phyloP scores from a whole-genome alignment of 2,329 filamentous ascomycete genomes.

The Fusarium sp. region DNA sequence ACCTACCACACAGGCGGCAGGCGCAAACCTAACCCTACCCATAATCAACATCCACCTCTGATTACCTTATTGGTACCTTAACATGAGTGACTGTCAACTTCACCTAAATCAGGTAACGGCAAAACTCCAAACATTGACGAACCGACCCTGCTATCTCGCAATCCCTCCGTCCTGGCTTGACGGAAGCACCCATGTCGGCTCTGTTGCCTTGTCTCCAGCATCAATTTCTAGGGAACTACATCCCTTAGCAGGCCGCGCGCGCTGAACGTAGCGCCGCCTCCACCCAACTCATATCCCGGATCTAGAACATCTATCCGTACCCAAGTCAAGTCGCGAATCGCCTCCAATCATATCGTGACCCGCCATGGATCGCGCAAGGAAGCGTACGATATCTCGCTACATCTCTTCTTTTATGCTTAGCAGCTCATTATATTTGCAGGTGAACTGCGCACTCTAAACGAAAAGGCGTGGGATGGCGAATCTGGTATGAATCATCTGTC shows the following conservation, averaged over 20 bases:
- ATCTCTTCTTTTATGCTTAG: not conserved
- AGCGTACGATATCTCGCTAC: slow-evolving; percentile 62
- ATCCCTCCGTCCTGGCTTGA: slow-evolving; percentile 46
- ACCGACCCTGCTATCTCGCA: slow-evolving; percentile 39
- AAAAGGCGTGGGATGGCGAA: slow-evolving; percentile 89
- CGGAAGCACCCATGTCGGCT: slow-evolving; percentile 58
- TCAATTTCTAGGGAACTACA: slow-evolving; percentile 55
- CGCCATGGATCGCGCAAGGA: slow-evolving; percentile 74
- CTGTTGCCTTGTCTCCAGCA: slow-evolving; percentile 53
- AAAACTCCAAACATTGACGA: slow-evolving; percentile 33
- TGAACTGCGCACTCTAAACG: slow-evolving; percentile 90
- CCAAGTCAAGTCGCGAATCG: slow-evolving; percentile 47
- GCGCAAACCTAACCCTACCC: slow-evolving; percentile 16
- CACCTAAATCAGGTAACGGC: slow-evolving; percentile 40
- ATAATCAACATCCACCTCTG: slow-evolving; percentile 29
- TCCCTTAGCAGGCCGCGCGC: slow-evolving; percentile 59
- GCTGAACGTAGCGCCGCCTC: slow-evolving; percentile 63
- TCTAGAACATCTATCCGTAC: slow-evolving; percentile 25
- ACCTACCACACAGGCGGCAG: slow-evolving; percentile 4
- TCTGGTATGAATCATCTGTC: slow-evolving; percentile 69
- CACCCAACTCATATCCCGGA: slow-evolving; percentile 33
- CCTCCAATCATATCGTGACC: slow-evolving; percentile 52
- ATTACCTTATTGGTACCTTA: slow-evolving; percentile 14
- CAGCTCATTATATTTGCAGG: slow-evolving; percentile 64
- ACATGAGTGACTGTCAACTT: slow-evolving; percentile 29